phyloP scores from a whole-genome alignment of 371 early-diverging fungal species.

The Lichtheimia hyalospora region DNA sequence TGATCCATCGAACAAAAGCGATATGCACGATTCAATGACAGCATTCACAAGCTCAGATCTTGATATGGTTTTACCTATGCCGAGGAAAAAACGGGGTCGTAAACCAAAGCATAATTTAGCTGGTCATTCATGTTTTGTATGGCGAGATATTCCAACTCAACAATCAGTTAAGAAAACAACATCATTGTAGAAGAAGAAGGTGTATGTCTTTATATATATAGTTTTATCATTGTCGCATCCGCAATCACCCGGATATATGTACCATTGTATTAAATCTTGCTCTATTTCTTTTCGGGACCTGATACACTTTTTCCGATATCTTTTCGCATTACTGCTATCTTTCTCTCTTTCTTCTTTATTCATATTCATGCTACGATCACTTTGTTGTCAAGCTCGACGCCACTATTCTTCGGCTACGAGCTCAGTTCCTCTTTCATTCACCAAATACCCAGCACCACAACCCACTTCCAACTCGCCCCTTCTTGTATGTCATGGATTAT shows the following conservation, averaged over 20 bases:
- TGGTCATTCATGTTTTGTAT: slow-evolving; percentile 53
- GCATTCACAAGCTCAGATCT: slow-evolving; percentile 42
- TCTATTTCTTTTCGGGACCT: too few relatives aligned
- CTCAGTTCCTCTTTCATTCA: slow-evolving; percentile 7
- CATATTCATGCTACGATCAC: too few relatives aligned
- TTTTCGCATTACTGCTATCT: background rate
- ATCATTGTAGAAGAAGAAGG: background rate
- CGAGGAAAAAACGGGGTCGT: slow-evolving; percentile 47
- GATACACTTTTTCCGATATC: too few relatives aligned
- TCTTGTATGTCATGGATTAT: slow-evolving; percentile 79
- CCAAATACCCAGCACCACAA: slow-evolving; percentile 7
- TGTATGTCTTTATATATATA: background rate
- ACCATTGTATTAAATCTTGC: too few relatives aligned
- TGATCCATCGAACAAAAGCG: background rate
- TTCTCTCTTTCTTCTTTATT: background rate
- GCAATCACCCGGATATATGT: too few relatives aligned
- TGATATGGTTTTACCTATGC: slow-evolving; percentile 39
- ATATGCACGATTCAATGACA: slow-evolving; percentile 32
- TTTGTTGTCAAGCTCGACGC: too few relatives aligned
- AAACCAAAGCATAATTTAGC: slow-evolving; percentile 48
- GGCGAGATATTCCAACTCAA: slow-evolving; percentile 23
- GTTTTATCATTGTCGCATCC: background rate
- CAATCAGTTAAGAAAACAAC: background rate
- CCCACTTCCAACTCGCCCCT: slow-evolving; percentile 11
- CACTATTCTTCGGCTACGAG: too few relatives aligned